Base-by-base conservation (phyloP, 2,329 filamentous ascomycete species). In the Hypoxylon sp. region DNA sequence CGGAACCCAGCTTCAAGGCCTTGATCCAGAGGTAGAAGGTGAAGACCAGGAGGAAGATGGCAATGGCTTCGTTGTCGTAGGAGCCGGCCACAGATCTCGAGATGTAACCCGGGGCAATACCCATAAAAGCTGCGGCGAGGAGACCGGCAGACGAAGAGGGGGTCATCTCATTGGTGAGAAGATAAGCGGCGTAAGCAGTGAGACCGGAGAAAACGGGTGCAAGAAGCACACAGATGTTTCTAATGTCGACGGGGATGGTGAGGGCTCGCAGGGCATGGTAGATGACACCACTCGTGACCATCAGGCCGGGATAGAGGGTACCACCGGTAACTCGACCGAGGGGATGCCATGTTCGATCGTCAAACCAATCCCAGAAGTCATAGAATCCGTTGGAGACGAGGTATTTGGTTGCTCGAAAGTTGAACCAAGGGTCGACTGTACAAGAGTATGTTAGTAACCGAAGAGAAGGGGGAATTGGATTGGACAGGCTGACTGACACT, bases 11-110 rank as follows among this genome's bases (percentile, higher is more conserved):
- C 80, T 99, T 99, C 63, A 99, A 82, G 13, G 94, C 91, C 82
- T 97, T 97, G 77, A 99, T 96, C 94, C 94, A 99, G 43, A 99
- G 84, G 76, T 87, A 99, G 76, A 99, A 99, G 70, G 94, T 99
- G 73, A 96, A 97, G 61, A 99, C 94, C 21, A 99, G 83, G 64
- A 99, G 80, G 80, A 99, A 99, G 71, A 99, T 99, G 67, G 94
- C 92, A 77, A 99, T 99, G 62, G 94, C 94, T 78, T 99, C 94
- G 78, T 99, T 97, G 74, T 99, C 94, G 77, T 99, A 99, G 73
- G 92, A 97, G 69, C 94, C 94, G 57, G 94, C 94, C 56, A 99
- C 94, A 48, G 93, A 97, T 73, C 94, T 85, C 61, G 93, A 97
- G 72, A 99, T 99, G 73, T 99, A 99, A 60, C 94, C 94, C 13